These are phyloP conservation scores for Fusarium hainanense DNA, from an alignment of 2,329 filamentous ascomycete genomes.

Conservation along the genomic window DNA sequence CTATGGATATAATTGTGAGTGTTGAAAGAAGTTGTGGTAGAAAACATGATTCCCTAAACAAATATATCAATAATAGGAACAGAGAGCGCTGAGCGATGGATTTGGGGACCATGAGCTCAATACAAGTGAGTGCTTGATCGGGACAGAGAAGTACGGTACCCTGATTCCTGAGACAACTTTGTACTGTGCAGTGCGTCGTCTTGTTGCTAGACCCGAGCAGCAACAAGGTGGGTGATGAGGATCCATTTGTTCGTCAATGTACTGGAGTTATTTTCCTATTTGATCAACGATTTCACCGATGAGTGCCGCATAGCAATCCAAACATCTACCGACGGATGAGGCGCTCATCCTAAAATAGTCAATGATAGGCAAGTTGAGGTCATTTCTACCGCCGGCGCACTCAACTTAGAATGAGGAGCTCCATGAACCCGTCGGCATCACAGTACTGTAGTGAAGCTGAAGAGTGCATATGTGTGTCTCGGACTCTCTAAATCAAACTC, in stretches of 20 bases:
- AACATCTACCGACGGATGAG: neutral
- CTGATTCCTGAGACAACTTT: conserved; percentile 13
- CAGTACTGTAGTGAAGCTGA: neutral
- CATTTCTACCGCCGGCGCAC: too few species aligned
- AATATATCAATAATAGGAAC: conserved; percentile 15
- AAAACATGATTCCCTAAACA: conserved; percentile 3
- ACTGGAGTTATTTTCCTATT: neutral
- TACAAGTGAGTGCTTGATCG: conserved; percentile 30
- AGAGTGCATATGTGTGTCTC: conserved; percentile 8
- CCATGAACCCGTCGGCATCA: neutral
- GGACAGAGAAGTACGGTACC: conserved; percentile 23
- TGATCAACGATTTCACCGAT: neutral
- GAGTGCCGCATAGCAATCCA: neutral
- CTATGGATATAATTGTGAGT: neutral
- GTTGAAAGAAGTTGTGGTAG: neutral
- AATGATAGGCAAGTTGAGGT: neutral
- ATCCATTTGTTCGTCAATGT: neutral
- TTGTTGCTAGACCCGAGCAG: neutral
- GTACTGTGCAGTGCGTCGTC: neutral
- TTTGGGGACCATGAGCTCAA: conserved; percentile 7
- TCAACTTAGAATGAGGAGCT: neutral
- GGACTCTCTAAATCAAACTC: conserved; percentile 12
- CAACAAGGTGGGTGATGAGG: neutral
- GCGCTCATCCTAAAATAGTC: neutral
- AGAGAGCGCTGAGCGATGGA: conserved; percentile 33